Percentiles rank a stretch among this genome's conserved stretches.
Evolutionary conservation across 345 rosid species (phyloP).

Genomic region (Pelargonium nanum): DNA sequence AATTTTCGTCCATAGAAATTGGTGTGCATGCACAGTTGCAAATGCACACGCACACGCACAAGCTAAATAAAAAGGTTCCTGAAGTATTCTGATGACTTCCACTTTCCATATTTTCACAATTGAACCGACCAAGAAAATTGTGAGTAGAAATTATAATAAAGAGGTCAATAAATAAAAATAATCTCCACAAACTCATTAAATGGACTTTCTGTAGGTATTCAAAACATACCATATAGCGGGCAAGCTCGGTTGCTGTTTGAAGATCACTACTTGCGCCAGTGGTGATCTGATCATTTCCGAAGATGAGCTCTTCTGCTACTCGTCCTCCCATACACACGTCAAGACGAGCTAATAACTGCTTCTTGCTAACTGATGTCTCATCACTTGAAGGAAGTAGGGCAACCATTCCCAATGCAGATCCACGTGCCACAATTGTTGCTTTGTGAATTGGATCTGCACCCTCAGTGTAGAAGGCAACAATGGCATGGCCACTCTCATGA

Average conservation of each 20-base stretch:
- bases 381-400: slow-evolving; percentile 94
- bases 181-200: background rate
- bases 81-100: too few relatives aligned
- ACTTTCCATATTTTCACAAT: too few relatives aligned
- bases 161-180: background rate
- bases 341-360: slow-evolving; percentile 86
- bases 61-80: too few relatives aligned
- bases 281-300: slow-evolving; percentile 79
- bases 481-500: slow-evolving; percentile 99
- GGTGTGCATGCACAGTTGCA: too few relatives aligned
- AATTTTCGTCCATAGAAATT: too few relatives aligned
- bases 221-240: slow-evolving; percentile 68
- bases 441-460: slow-evolving; percentile 98
- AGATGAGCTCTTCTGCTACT: slow-evolving; percentile 96
- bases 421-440: slow-evolving; percentile 97
- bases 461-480: slow-evolving; percentile 77
- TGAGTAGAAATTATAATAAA: too few relatives aligned
- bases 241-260: slow-evolving; percentile 84
- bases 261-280: slow-evolving; percentile 99
- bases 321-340: slow-evolving; percentile 99
- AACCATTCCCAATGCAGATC: slow-evolving; percentile 98
- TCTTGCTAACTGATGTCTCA: slow-evolving; percentile 93
- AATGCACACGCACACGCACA: too few relatives aligned
- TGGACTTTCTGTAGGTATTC: background rate
- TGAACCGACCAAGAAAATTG: too few relatives aligned